Percentiles rank a stretch among this genome's conserved stretches.
These are phyloP conservation scores for Colletotrichum tabaci DNA, from an alignment of 2,329 filamentous ascomycete species.

Conservation along the genomic window DNA sequence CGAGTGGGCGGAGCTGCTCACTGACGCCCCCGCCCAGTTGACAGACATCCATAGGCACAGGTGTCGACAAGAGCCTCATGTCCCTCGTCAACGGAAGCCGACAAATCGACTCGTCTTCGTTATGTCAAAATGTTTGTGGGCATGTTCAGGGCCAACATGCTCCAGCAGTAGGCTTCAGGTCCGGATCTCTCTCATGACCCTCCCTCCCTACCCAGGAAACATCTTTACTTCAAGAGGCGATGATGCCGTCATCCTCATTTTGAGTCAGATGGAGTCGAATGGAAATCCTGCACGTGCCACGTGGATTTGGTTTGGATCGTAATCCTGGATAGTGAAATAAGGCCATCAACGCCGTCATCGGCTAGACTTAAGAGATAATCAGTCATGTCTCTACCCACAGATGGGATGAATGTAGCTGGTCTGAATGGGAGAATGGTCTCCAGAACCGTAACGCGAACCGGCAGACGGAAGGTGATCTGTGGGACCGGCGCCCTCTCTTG, in stretches of 20 bases:
- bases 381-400: background rate
- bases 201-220: too few species aligned
- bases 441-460: background rate
- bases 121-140: too few species aligned
- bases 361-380: background rate
- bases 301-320: background rate
- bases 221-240: background rate
- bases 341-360: background rate
- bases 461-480: conserved; percentile 7
- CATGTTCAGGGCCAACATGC: too few species aligned
- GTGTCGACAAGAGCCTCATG: too few species aligned
- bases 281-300: background rate
- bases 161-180: background rate
- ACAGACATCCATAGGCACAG: background rate
- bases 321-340: background rate
- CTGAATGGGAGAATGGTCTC: background rate
- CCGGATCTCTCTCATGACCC: background rate
- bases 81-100: background rate
- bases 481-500: background rate
- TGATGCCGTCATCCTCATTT: background rate
- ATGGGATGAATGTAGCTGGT: background rate
- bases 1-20: background rate
- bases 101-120: too few species aligned
- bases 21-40: background rate
- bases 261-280: background rate